These are phyloP conservation scores for Lactarius indigo DNA, from an alignment of 768 basidiomycete genomes.

Conservation along the genomic window DNA sequence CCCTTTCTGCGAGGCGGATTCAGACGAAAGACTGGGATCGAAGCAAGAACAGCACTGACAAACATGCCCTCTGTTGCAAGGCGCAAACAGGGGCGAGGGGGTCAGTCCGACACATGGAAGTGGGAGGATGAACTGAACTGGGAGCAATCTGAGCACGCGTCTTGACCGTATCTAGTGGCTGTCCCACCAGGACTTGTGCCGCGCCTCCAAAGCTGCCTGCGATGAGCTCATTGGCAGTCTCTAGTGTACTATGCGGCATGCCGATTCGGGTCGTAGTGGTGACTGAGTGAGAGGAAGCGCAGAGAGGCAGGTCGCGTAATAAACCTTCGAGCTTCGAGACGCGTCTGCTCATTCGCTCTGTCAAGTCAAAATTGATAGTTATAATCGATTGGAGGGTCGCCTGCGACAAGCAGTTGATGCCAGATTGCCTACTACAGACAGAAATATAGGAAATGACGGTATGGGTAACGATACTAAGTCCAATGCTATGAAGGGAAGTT, in stretches of 20 bases:
- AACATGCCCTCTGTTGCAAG: constrained; percentile 71
- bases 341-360: not conserved
- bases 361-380: not conserved
- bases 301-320: too few relatives aligned
- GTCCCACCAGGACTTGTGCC: constrained; percentile 92
- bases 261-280: not conserved
- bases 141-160: constrained; percentile 86
- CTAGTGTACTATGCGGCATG: constrained; percentile 29
- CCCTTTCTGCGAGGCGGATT: constrained; percentile 58
- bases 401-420: constrained; percentile 21
- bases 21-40: not conserved
- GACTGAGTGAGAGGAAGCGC: not conserved
- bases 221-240: constrained; percentile 75
- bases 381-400: constrained; percentile 7
- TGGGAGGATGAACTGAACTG: constrained; percentile 45
- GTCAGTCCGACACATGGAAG: constrained; percentile 10
- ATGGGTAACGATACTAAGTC: constrained; percentile 22
- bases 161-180: constrained; percentile 86
- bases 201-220: constrained; percentile 93
- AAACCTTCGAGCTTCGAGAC: too few relatives aligned
- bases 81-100: constrained; percentile 1
- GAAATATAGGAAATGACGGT: constrained; percentile 18
- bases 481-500: constrained; percentile 16
- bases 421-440: constrained; percentile 23
- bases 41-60: constrained; percentile 46